Base-by-base conservation (phyloP, 1,284 basidiomycete genomes). In the Moesziomyces globuligerus region DNA sequence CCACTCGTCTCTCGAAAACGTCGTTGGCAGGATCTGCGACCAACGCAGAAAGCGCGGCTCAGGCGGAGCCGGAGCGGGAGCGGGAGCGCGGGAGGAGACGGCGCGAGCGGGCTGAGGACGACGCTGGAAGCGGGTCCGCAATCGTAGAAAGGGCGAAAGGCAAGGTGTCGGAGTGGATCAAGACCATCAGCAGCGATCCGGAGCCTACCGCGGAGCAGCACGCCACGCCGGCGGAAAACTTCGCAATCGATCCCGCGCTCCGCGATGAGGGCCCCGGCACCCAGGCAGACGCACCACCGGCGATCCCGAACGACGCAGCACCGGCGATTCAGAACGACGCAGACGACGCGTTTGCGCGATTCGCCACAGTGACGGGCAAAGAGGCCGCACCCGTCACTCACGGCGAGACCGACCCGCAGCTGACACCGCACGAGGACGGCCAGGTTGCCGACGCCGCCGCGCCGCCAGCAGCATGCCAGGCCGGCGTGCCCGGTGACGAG, bases 111-210 rank as follows among this genome's bases (percentile, higher is more conserved):
- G 54, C 38, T 0, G 47, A 45, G 23, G 17, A 15, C 11, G 54
- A 57, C 26, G 41, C 42, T 11, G 49, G 32, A 0, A 54, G 60
- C 41, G 60, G 53, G 9, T 51, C 52, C 9, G 49, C 48, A 3
- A 58, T 66, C 3, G 20, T 59, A 2, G 62, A 58, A 18, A 15
- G 56, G 3, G 62, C 55, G 0, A 54, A 36, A 21, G 62, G 62
- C 0, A 66, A 66, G 37, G 62, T 66, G n/a, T 25, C 42, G 1
- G 62, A 58, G 26, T 66, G 62, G 62, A 66, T 66, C 9, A 66
- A 66, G 48, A 38, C 28, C 3, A 53, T 66, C n/a, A 50, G 47
- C 23, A 58, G 55, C 43, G 62, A 66, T 21, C 42, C 55, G 3
- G 51, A 34, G 37, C 11, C 23, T 24, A 55, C 37, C 18, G 48